These are phyloP conservation scores for Wickerhamiella allomyrinae DNA, from an alignment of 805 yeast genomes.

Conservation along the genomic window DNA sequence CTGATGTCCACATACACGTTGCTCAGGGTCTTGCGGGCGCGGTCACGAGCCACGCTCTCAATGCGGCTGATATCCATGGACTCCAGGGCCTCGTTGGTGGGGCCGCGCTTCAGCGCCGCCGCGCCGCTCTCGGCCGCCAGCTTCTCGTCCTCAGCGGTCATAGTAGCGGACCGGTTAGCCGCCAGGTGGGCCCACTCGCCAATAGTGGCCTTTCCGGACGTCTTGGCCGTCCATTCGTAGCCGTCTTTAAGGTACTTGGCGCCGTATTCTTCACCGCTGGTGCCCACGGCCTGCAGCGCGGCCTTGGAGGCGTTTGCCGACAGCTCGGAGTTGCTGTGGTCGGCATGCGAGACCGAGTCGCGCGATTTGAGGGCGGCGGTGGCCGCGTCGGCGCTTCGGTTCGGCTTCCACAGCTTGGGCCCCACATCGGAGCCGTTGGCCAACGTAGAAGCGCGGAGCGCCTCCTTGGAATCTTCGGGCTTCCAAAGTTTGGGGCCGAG, in stretches of 20 bases:
- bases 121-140: slow-evolving; percentile 6
- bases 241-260: slow-evolving; percentile 25
- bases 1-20: slow-evolving; percentile 15
- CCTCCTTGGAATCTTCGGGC: slow-evolving; percentile 18
- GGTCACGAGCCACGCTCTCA: slow-evolving; percentile 22
- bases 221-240: slow-evolving; percentile 20
- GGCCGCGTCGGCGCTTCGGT: slow-evolving; percentile 38
- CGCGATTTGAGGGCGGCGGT: slow-evolving; percentile 36
- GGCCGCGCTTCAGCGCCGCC: slow-evolving; percentile 6
- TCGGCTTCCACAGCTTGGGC: slow-evolving; percentile 27
- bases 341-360: slow-evolving; percentile 20
- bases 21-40: slow-evolving; percentile 21
- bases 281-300: slow-evolving; percentile 22
- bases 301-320: slow-evolving; percentile 20
- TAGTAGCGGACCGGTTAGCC: slow-evolving; percentile 5
- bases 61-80: slow-evolving; percentile 17
- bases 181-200: slow-evolving; percentile 13
- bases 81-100: slow-evolving; percentile 4
- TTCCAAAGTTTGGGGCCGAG: slow-evolving; percentile 25
- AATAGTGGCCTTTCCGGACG: not conserved
- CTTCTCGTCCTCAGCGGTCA: slow-evolving; percentile 9
- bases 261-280: slow-evolving; percentile 23
- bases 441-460: slow-evolving; percentile 25
- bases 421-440: slow-evolving; percentile 21
- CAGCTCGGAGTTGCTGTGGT: slow-evolving; percentile 24